A percentile compares a stretch with the other conserved stretches of the same genome.
These are phyloP conservation scores for Cercospora beticola DNA, from an alignment of 2,329 filamentous ascomycete species.

Conservation along the genomic window DNA sequence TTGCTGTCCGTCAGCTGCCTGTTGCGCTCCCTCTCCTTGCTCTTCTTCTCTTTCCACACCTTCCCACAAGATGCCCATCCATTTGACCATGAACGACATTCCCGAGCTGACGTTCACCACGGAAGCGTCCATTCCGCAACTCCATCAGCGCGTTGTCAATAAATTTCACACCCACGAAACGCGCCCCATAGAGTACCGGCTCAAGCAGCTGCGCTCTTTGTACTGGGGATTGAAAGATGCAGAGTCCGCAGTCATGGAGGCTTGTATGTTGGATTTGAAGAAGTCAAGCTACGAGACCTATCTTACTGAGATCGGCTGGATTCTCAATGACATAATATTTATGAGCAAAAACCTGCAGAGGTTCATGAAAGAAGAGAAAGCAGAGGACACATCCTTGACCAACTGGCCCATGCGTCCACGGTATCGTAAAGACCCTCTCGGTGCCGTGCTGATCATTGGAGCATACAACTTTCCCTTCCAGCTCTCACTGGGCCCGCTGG, in stretches of 20 bases:
- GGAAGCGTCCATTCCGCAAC: slow-evolving; percentile 63
- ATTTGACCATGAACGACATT: slow-evolving; percentile 32
- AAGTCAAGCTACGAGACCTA: slow-evolving; percentile 74
- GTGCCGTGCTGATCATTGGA: slow-evolving; percentile 76
- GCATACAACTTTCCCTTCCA: slow-evolving; percentile 94
- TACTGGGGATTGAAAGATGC: slow-evolving; percentile 91
- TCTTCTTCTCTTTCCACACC: not conserved
- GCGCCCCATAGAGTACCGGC: slow-evolving; percentile 75
- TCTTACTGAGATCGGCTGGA: slow-evolving; percentile 73
- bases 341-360: slow-evolving; percentile 73
- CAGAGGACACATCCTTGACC: slow-evolving; percentile 66
- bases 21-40: no score
- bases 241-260: slow-evolving; percentile 68
- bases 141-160: slow-evolving; percentile 60
- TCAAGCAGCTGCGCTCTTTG: slow-evolving; percentile 84
- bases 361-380: slow-evolving; percentile 79
- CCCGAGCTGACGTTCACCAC: slow-evolving; percentile 52
- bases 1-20: no score
- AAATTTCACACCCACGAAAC: slow-evolving; percentile 81
- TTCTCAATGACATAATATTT: slow-evolving; percentile 78
- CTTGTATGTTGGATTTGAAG: slow-evolving; percentile 72
- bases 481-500: slow-evolving; percentile 72
- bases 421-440: slow-evolving; percentile 84
- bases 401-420: slow-evolving; percentile 70
- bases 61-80: slow-evolving; percentile 15